These are phyloP conservation scores for Cyclanthera cordifolia DNA, from an alignment of 306 rosid species.

Conservation along the genomic window DNA sequence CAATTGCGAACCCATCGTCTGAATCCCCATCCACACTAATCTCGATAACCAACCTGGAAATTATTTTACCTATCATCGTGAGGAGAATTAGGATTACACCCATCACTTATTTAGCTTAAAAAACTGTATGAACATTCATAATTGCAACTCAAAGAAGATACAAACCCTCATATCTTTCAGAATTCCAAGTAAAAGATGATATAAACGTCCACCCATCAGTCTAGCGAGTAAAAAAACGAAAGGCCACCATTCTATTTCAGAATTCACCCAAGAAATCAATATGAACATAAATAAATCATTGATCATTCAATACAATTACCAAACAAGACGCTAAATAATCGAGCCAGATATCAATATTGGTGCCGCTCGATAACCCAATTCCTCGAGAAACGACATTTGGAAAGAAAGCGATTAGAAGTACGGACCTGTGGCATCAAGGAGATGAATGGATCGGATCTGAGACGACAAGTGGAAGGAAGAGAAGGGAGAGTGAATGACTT, in stretches of 20 bases:
- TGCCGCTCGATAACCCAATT: not conserved
- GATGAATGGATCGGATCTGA: constrained; percentile 1
- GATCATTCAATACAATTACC: not conserved
- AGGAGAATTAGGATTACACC: not conserved
- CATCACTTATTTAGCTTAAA: not conserved
- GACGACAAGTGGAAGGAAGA: constrained; percentile 11
- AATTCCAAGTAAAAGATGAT: not conserved
- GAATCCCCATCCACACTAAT: constrained; percentile 52
- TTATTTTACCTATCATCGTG: not conserved
- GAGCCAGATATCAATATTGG: not conserved
- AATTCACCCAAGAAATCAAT: not conserved
- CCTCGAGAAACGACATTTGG: not conserved
- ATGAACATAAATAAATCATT: not conserved
- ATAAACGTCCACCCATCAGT: not conserved
- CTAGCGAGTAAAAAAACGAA: not conserved
- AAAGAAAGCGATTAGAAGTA: not conserved
- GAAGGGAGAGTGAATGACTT: not conserved
- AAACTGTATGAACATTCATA: not conserved
- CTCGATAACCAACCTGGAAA: constrained; percentile 12
- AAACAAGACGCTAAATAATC: not conserved
- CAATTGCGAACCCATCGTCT: constrained; percentile 57
- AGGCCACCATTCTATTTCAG: not conserved
- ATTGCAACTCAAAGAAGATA: not conserved
- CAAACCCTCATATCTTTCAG: not conserved
- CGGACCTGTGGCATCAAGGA: not conserved